phyloP scores from a whole-genome alignment of 2,329 filamentous ascomycete species.

The Aspergillus thermomutatus region DNA sequence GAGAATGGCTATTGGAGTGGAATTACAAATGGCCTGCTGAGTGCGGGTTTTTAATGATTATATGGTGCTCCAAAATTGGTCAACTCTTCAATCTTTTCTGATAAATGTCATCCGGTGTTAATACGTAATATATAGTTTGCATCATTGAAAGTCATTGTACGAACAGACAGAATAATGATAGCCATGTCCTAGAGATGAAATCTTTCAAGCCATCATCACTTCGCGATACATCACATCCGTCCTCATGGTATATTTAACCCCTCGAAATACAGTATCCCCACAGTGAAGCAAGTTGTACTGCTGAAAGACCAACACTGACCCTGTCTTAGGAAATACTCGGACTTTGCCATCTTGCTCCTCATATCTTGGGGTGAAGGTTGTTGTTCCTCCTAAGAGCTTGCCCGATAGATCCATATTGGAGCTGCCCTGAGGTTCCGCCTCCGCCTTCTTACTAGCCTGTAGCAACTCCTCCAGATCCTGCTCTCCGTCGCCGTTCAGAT shows the following conservation, averaged over 20 bases:
- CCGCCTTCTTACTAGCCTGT: slow-evolving; percentile 16
- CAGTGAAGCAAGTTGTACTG: slow-evolving; percentile 52
- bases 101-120: neutral
- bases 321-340: slow-evolving; percentile 49
- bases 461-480: slow-evolving; percentile 30
- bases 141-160: neutral
- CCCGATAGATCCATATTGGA: slow-evolving; percentile 24
- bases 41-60: no score
- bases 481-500: slow-evolving; percentile 48
- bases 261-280: slow-evolving; percentile 53
- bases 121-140: neutral
- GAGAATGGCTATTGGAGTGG: neutral
- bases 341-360: slow-evolving; percentile 28
- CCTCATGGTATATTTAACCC: slow-evolving; percentile 54
- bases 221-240: slow-evolving; percentile 54
- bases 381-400: slow-evolving; percentile 52
- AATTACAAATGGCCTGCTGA: neutral
- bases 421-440: slow-evolving; percentile 11
- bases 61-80: neutral
- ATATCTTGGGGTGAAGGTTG: slow-evolving; percentile 46
- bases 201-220: neutral
- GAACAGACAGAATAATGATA: neutral
- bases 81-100: neutral
- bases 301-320: slow-evolving; percentile 56
- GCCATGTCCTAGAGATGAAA: neutral